Percentiles rank a stretch among this genome's conserved stretches.
phyloP scores from a whole-genome alignment of 306 rosid genomes.

The Benincasa hispida region DNA sequence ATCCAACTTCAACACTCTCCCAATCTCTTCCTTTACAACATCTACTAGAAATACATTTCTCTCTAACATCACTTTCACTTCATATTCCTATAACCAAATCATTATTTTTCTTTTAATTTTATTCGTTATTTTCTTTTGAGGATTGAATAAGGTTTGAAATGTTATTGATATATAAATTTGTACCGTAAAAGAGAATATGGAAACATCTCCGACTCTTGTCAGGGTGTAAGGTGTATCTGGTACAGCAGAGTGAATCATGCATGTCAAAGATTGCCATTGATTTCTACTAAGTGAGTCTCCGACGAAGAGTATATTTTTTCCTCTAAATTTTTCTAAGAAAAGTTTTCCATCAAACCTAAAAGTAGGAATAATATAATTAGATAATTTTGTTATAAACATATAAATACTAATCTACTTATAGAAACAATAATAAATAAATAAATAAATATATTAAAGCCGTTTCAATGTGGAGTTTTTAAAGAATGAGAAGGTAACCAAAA shows the following conservation, averaged over 20 bases:
- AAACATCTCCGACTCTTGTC: constrained; percentile 39
- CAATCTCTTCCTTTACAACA: constrained; percentile 39
- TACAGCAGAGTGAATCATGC: constrained; percentile 54
- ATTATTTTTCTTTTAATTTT: too few species aligned
- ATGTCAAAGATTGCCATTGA: constrained; percentile 86
- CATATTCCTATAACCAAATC: constrained; percentile 34
- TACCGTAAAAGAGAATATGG: constrained; percentile 57
- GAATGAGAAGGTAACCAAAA: too few species aligned
- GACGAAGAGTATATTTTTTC: constrained; percentile 78
- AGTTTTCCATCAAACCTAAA: constrained; percentile 44
- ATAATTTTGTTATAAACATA: too few species aligned
- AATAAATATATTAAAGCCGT: too few species aligned
- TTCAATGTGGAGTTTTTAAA: too few species aligned
- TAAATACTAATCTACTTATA: too few species aligned
- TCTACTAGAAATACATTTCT: constrained; percentile 77
- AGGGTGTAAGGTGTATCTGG: constrained; percentile 40
- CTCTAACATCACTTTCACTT: constrained; percentile 64
- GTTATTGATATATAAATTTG: too few species aligned
- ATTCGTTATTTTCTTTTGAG: too few species aligned
- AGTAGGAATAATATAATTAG: neutral
- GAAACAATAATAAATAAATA: too few species aligned
- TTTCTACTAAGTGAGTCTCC: constrained; percentile 85
- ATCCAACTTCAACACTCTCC: constrained; percentile 77
- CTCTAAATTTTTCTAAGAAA: constrained; percentile 47
- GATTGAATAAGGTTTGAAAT: too few species aligned